phyloP scores from a whole-genome alignment of 2,329 filamentous ascomycete species.

The Fusarium sp. region DNA sequence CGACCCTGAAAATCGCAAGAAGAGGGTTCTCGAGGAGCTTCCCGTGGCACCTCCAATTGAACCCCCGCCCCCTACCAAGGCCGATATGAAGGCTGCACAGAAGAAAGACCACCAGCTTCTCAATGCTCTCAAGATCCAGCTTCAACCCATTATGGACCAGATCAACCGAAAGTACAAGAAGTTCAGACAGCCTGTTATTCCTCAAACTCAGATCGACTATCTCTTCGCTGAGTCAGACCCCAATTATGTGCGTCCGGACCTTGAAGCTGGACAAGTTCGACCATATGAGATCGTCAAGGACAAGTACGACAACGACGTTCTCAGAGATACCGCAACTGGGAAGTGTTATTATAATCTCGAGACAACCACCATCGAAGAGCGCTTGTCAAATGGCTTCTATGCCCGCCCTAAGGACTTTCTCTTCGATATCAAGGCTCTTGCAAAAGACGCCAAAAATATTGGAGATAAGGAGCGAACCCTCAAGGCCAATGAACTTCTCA shows the following conservation, averaged over 20 bases:
- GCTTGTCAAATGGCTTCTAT: constrained; percentile 97
- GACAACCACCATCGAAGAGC: constrained; percentile 91
- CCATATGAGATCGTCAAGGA: constrained; percentile 86
- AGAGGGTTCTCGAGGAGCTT: constrained; percentile 81
- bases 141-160: constrained; percentile 97
- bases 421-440: constrained; percentile 84
- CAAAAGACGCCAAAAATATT: constrained; percentile 83
- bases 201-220: constrained; percentile 79
- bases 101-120: constrained; percentile 85
- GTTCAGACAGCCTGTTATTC: constrained; percentile 84
- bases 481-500: constrained; percentile 89
- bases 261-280: constrained; percentile 67
- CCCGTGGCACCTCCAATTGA: constrained; percentile 79
- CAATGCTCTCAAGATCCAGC: constrained; percentile 86
- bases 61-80: constrained; percentile 76
- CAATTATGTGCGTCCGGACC: constrained; percentile 69
- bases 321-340: constrained; percentile 78
- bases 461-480: constrained; percentile 86
- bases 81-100: constrained; percentile 82
- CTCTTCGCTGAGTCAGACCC: constrained; percentile 87
- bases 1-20: constrained; percentile 86
- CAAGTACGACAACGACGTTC: constrained; percentile 79
- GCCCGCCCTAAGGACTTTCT: constrained; percentile 90
- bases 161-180: constrained; percentile 91
- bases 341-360: constrained; percentile 98